Conservation (phyloP, 495 filamentous ascomycete genomes). For the Collariella sp. region DNA sequence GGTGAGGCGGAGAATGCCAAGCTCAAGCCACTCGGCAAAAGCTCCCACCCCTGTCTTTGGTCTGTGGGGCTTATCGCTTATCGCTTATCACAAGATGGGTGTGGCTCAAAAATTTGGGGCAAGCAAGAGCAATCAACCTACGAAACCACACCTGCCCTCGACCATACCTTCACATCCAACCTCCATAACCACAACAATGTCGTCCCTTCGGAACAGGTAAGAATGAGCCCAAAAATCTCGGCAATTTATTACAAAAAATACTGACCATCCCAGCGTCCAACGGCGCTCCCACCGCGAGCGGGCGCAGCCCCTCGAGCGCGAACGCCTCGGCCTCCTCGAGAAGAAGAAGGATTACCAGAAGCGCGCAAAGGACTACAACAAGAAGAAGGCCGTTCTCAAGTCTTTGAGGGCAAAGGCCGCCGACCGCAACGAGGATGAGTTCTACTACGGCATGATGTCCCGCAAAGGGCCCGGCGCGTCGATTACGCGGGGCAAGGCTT, state of each 20-base stretch:
- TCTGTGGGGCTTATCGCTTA: conserved; percentile 2
- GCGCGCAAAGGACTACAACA: conserved; percentile 79
- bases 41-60: not conserved
- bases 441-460: conserved; percentile 85
- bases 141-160: not conserved
- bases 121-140: not conserved
- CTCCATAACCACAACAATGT: conserved; percentile 14
- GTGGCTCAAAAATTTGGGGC: conserved; percentile 14
- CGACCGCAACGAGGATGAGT: conserved; percentile 92
- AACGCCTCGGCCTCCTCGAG: conserved; percentile 28
- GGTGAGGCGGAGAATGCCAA: conserved; percentile 3
- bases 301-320: conserved; percentile 70
- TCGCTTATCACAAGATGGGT: conserved; percentile 12
- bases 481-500: conserved; percentile 32
- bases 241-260: not conserved
- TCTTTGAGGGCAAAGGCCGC: conserved; percentile 70
- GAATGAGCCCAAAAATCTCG: not conserved
- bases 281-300: conserved; percentile 64
- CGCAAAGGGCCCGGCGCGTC: conserved; percentile 31
- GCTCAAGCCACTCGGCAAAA: not conserved
- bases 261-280: conserved; percentile 20
- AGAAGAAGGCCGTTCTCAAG: conserved; percentile 72
- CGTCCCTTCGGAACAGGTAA: conserved; percentile 30
- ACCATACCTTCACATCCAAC: not conserved
- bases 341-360: conserved; percentile 70